These are phyloP conservation scores for Rhytidiadelphus loreus DNA, from an alignment of 225 moss, liverwort and hornwort genomes.

Conservation along the genomic window DNA sequence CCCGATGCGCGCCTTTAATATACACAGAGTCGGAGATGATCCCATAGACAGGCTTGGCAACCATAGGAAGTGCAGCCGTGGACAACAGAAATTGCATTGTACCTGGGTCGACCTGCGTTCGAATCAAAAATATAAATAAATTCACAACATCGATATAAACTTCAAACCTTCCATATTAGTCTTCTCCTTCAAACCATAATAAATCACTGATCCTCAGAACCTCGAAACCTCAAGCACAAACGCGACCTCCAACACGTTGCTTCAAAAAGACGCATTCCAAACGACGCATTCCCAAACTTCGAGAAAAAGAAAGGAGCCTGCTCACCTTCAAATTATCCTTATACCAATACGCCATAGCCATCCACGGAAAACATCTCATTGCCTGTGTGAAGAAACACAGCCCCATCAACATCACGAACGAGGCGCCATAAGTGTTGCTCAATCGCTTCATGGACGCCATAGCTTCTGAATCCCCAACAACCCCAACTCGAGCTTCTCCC, in stretches of 20 bases:
- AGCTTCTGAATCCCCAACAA: not conserved
- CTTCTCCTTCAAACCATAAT: not conserved
- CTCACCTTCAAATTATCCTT: slow-evolving; percentile 56
- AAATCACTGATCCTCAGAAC: not conserved
- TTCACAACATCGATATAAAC: not conserved
- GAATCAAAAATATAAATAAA: not conserved
- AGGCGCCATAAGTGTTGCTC: slow-evolving; percentile 32
- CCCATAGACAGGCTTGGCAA: slow-evolving; percentile 65
- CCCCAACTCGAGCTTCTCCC: not conserved
- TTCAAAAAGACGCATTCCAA: not conserved
- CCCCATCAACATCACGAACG: slow-evolving; percentile 43
- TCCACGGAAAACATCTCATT: slow-evolving; percentile 72
- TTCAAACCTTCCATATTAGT: not conserved
- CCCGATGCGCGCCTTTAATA: slow-evolving; percentile 57
- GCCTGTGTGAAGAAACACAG: slow-evolving; percentile 56
- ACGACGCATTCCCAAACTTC: not conserved
- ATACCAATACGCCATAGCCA: slow-evolving; percentile 56
- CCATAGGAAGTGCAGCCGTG: slow-evolving; percentile 66
- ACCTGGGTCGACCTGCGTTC: slow-evolving; percentile 50
- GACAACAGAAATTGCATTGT: slow-evolving; percentile 76
- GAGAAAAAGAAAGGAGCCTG: not conserved
- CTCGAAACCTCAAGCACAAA: not conserved
- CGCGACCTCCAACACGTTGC: not conserved
- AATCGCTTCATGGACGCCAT: slow-evolving; percentile 21
- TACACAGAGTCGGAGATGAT: slow-evolving; percentile 68